Evolutionary conservation across 2,329 filamentous ascomycete genomes (phyloP).

Genomic region (Microascus cirrosus): DNA sequence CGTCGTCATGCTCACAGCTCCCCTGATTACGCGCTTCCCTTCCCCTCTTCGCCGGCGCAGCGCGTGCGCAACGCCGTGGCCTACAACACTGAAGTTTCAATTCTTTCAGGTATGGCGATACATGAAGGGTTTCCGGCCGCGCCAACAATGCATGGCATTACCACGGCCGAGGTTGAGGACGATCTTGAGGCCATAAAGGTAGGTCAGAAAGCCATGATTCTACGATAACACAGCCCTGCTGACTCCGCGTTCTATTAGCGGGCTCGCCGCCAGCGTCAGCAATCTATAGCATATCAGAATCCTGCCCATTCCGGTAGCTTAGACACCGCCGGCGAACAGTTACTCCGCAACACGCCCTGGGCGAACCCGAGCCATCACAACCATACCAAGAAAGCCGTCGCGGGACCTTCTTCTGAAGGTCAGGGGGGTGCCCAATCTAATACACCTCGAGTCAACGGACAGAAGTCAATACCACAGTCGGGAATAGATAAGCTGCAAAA

Average conservation of each 20-base stretch:
- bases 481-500: conserved; percentile 7
- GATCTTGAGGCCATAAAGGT: conserved; percentile 87
- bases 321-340: conserved; percentile 69
- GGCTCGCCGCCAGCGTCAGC: conserved; percentile 5
- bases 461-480: conserved; percentile 7
- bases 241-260: neutral
- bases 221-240: conserved; percentile 18
- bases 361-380: conserved; percentile 65
- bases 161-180: conserved; percentile 64
- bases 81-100: conserved; percentile 90
- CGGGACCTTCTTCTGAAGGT: neutral
- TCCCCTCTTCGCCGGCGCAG: conserved; percentile 64
- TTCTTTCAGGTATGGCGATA: conserved; percentile 83
- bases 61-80: conserved; percentile 77
- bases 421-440: conserved; percentile 37
- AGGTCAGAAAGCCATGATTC: neutral
- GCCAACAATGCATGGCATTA: conserved; percentile 68
- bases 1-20: conserved; percentile 71
- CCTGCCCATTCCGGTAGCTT: conserved; percentile 14
- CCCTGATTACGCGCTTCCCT: conserved; percentile 71
- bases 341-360: conserved; percentile 84
- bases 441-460: conserved; percentile 18
- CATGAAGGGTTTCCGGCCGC: conserved; percentile 94
- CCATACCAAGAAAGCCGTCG: neutral
- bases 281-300: conserved; percentile 1